These are phyloP conservation scores for Scenedesmus sp. DNA, from an alignment of 163 green algal genomes.

Conservation along the genomic window DNA sequence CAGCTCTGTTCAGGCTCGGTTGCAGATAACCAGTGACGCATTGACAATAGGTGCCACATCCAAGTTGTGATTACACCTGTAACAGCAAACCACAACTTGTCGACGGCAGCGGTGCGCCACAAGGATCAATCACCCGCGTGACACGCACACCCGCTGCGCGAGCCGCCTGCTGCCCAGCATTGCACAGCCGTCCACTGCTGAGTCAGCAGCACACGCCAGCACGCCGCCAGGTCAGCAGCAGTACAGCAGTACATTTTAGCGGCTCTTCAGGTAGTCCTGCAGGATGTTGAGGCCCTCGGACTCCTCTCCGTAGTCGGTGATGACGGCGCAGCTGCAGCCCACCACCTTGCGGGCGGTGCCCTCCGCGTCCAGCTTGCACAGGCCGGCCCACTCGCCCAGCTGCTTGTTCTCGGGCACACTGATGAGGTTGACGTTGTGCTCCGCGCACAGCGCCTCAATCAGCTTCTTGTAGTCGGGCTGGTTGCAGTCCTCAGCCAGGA, in stretches of 20 bases:
- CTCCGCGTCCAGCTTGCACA: slow-evolving; percentile 99
- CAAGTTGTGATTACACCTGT: not conserved
- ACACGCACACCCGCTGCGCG: not conserved
- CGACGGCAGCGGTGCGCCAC: not conserved
- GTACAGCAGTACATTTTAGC: slow-evolving; percentile 16
- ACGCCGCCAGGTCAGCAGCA: not conserved
- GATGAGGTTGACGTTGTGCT: slow-evolving; percentile 98
- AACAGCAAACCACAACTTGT: not conserved
- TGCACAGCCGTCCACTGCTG: not conserved
- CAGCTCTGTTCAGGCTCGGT: too few relatives aligned
- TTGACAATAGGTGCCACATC: too few relatives aligned
- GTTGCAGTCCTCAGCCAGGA: slow-evolving; percentile 99
- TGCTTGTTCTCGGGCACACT: slow-evolving; percentile 94
- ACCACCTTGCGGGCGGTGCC: slow-evolving; percentile 98
- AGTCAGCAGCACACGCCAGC: not conserved
- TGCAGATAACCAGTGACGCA: too few relatives aligned
- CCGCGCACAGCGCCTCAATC: slow-evolving; percentile 97
- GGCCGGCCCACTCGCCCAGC: slow-evolving; percentile 94
- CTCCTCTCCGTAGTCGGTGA: slow-evolving; percentile 99
- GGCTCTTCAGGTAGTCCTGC: slow-evolving; percentile 89
- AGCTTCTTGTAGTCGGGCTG: slow-evolving; percentile 99
- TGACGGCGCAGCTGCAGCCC: slow-evolving; percentile 95
- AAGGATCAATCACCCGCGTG: not conserved
- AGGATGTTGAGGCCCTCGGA: slow-evolving; percentile 94
- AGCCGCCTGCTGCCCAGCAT: not conserved